Conservation (phyloP, 192 early-diverging fungal genomes). For the Haplosporangium gracile region DNA sequence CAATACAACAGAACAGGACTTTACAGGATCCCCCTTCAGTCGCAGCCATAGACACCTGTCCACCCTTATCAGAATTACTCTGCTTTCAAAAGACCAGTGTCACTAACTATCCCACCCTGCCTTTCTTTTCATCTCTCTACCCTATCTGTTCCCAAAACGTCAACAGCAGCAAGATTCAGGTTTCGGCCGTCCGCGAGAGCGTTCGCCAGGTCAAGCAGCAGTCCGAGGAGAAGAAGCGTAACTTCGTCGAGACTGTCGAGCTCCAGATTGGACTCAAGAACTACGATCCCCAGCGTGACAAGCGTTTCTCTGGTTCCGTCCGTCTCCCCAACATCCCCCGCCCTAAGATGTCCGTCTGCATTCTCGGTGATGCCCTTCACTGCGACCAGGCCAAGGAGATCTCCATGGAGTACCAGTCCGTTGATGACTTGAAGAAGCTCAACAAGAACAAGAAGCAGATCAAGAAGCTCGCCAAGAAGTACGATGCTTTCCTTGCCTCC, state of each 20-base stretch:
- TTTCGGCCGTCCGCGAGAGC: constrained; percentile 89
- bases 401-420: constrained; percentile 90
- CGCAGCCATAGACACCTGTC: background rate
- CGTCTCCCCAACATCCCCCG: constrained; percentile 95
- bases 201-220: constrained; percentile 76
- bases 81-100: background rate
- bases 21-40: background rate
- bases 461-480: constrained; percentile 99
- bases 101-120: constrained; percentile 27
- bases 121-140: background rate
- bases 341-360: constrained; percentile 95
- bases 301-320: constrained; percentile 99
- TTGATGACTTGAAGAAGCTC: constrained; percentile 99
- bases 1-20: background rate
- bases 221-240: constrained; percentile 93
- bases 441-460: constrained; percentile 99
- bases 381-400: constrained; percentile 95
- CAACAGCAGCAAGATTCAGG: constrained; percentile 84
- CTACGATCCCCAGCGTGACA: constrained; percentile 99
- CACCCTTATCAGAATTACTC: background rate
- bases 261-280: constrained; percentile 99
- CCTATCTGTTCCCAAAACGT: constrained; percentile 23
- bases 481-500: constrained; percentile 98
- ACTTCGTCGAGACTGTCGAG: constrained; percentile 97
- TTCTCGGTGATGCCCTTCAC: constrained; percentile 96